A percentile compares a stretch with the other conserved stretches of the same genome.
phyloP scores from a whole-genome alignment of 2,329 filamentous ascomycete genomes.

The Ceratocystis colombiana region DNA sequence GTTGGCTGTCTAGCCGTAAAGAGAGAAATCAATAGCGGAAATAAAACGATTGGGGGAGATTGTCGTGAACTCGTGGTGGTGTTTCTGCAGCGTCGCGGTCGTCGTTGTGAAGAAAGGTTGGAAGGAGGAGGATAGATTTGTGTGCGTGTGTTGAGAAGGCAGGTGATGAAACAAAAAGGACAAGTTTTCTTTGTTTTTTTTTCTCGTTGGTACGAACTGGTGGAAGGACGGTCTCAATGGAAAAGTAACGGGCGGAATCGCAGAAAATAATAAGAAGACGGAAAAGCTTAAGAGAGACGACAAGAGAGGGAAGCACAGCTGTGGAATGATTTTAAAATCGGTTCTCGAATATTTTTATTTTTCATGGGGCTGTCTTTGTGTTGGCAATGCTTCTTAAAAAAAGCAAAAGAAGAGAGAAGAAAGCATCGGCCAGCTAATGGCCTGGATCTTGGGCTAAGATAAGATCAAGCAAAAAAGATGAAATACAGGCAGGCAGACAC shows the following conservation, averaged over 20 bases:
- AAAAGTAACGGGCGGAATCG: neutral
- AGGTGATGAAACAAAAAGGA: neutral
- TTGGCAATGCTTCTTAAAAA: too few species aligned
- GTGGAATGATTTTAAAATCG: neutral
- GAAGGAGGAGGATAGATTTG: too few species aligned
- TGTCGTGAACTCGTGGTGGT: neutral
- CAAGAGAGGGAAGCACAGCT: slow-evolving; percentile 12
- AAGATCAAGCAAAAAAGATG: too few species aligned
- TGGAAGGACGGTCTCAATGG: neutral
- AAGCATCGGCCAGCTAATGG: neutral
- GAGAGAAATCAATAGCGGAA: neutral
- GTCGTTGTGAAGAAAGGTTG: neutral
- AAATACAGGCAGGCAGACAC: too few species aligned
- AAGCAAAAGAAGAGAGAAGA: neutral
- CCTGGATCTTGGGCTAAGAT: too few species aligned
- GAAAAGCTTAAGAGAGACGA: neutral
- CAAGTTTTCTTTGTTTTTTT: neutral
- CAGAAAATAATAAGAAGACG: neutral
- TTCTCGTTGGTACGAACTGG: neutral
- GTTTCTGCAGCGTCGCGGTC: neutral
- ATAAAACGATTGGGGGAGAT: neutral
- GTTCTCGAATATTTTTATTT: neutral
- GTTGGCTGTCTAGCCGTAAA: neutral
- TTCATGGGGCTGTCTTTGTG: neutral
- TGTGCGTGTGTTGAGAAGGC: too few species aligned